Evolutionary conservation across 225 moss, liverwort and hornwort genomes (phyloP), one percentile per base, ranked within the genome.

Genomic region (Pleurozium schreberi): DNA sequence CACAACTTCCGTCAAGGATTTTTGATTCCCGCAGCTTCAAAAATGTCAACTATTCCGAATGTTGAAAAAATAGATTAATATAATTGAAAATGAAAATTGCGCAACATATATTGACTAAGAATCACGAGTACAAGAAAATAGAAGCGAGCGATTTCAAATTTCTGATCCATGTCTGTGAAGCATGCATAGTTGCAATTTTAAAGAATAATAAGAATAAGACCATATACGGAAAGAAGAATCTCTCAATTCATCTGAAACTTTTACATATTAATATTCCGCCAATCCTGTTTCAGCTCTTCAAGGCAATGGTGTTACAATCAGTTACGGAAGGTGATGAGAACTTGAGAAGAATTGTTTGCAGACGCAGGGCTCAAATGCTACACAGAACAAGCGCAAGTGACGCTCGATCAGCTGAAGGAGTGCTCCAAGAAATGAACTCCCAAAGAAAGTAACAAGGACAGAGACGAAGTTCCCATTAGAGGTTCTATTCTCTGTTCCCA

Each of bases 381-480:
- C 62, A 30, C 55, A 73, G 19, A 74, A 73, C 68, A 81, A 80
- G 53, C 63, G 36, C 38, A 63, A 89, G 73, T 17, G 63, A 73
- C 68, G 18, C 60, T 89, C 61, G 31, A 50, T 79, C 78, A 69
- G 89, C 89, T 71, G 73, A 89, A 81, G 22, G 34, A 85, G 43
- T 45, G 81, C 78, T 52, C 86, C 89, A 89, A 86, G 86, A 89
- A 89, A 36, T 28, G 85, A 62, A 43, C 85, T 62, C 38, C 33
- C 28, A 73, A 85, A 89, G 73, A 86, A 86, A 89, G 13, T 9
- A 33, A 77, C 15, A 78, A 49, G 58, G 73, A 73, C 42, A 81
- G 89, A 79, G 86, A 86, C 73, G 64, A 86, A 89, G 86, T 73
- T 81, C 89, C 80, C n/a, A n/a, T n/a, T n/a, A n/a, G n/a, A n/a